A percentile compares a stretch with the other conserved stretches of the same genome.
These are phyloP conservation scores for Candida endomychidarum DNA, from an alignment of 805 yeast species.

Conservation along the genomic window DNA sequence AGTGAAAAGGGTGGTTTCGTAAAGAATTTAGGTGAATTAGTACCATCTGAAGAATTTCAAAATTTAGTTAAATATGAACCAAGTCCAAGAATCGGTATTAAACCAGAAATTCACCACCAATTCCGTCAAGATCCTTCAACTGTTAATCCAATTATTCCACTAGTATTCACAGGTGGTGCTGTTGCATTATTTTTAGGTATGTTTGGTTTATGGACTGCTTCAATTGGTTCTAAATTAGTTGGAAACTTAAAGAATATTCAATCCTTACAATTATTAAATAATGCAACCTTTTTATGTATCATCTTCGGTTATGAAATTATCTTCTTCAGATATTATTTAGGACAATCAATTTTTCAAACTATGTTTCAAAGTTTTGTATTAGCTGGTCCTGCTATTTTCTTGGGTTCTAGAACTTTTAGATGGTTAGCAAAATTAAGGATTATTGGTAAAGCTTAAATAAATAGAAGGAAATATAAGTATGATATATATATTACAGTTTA, in stretches of 20 bases:
- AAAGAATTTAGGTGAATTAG: slow-evolving; percentile 29
- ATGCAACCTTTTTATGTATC: slow-evolving; percentile 47
- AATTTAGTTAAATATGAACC: slow-evolving; percentile 26
- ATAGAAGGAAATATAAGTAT: not conserved
- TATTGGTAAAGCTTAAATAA: slow-evolving; percentile 25
- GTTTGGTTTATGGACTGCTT: slow-evolving; percentile 43
- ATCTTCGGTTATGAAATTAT: slow-evolving; percentile 52
- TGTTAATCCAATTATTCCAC: slow-evolving; percentile 51
- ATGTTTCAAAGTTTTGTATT: slow-evolving; percentile 48
- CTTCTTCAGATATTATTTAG: slow-evolving; percentile 58
- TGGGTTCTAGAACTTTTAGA: slow-evolving; percentile 69
- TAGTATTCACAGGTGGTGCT: slow-evolving; percentile 48
- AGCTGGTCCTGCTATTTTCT: slow-evolving; percentile 52
- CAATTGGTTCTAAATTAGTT: slow-evolving; percentile 20
- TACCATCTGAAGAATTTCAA: slow-evolving; percentile 29
- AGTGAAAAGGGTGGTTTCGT: slow-evolving; percentile 29
- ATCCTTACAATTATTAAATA: slow-evolving; percentile 32
- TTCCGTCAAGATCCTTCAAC: slow-evolving; percentile 58
- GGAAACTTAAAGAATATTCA: slow-evolving; percentile 37
- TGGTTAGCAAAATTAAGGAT: slow-evolving; percentile 35
- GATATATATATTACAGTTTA: slow-evolving; percentile 1
- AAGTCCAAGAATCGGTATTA: slow-evolving; percentile 41
- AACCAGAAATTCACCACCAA: slow-evolving; percentile 62
- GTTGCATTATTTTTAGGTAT: slow-evolving; percentile 42
- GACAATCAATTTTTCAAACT: slow-evolving; percentile 60